These are phyloP conservation scores for Pyricularia grisea DNA, from an alignment of 2,329 filamentous ascomycete genomes.

Conservation along the genomic window DNA sequence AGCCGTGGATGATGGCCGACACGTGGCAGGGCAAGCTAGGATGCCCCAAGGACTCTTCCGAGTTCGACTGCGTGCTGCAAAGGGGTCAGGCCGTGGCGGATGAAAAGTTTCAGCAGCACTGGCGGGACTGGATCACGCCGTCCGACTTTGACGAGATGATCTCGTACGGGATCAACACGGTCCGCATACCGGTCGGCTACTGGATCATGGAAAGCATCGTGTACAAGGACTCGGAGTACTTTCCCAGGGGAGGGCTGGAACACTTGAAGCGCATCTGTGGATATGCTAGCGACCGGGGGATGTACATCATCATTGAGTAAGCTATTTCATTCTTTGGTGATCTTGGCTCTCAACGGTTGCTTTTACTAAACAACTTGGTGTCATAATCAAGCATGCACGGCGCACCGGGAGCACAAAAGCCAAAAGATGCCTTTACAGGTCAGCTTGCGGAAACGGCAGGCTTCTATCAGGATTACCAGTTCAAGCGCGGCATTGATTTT, in stretches of 20 bases:
- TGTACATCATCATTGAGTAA: constrained; percentile 42
- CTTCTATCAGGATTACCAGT: constrained; percentile 49
- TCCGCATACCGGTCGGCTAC: constrained; percentile 45
- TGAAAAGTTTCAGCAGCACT: constrained; percentile 37
- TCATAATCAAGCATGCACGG: constrained; percentile 28
- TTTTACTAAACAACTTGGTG: neutral
- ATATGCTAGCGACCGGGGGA: constrained; percentile 35
- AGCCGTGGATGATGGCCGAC: constrained; percentile 40
- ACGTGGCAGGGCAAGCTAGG: constrained; percentile 36
- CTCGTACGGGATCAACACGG: constrained; percentile 40
- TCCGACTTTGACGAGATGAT: constrained; percentile 38
- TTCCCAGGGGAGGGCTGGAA: constrained; percentile 34
- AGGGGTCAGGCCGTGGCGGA: constrained; percentile 37
- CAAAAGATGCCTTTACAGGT: constrained; percentile 37
- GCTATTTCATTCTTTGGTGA: neutral
- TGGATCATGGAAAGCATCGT: constrained; percentile 43
- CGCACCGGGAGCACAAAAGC: constrained; percentile 36
- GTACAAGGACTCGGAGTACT: constrained; percentile 35
- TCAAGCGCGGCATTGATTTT: constrained; percentile 41
- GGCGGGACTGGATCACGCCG: constrained; percentile 38
- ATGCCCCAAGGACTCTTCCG: constrained; percentile 32
- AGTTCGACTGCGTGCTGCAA: constrained; percentile 43
- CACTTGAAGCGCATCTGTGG: constrained; percentile 36
- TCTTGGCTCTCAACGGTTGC: neutral
- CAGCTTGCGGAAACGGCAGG: constrained; percentile 25